Percentiles rank a stretch among this genome's conserved stretches.
These are phyloP conservation scores for Saccharomycopsis babjevae DNA, from an alignment of 805 yeast species.

Conservation along the genomic window DNA sequence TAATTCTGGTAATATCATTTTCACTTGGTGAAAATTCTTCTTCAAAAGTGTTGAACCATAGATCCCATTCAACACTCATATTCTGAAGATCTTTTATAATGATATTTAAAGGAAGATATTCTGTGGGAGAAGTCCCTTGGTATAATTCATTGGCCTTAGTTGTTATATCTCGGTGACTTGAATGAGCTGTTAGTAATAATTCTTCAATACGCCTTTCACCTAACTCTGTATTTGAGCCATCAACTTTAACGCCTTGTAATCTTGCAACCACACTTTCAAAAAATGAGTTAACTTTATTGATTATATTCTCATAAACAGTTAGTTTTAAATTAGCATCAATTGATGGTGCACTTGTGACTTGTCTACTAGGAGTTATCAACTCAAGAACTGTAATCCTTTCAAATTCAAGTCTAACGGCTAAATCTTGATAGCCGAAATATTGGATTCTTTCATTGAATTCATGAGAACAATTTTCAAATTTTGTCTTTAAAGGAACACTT, in stretches of 20 bases:
- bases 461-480: constrained; percentile 62
- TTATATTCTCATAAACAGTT: constrained; percentile 46
- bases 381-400: constrained; percentile 68
- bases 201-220: constrained; percentile 53
- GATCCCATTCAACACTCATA: constrained; percentile 79
- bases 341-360: constrained; percentile 61
- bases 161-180: constrained; percentile 40
- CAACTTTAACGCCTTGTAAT: constrained; percentile 59
- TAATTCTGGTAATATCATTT: constrained; percentile 81
- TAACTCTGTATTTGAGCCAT: constrained; percentile 61
- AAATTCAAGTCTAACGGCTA: constrained; percentile 72
- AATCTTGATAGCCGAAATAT: constrained; percentile 72
- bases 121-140: constrained; percentile 45
- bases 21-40: constrained; percentile 76
- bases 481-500: constrained; percentile 46
- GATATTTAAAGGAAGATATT: constrained; percentile 60
- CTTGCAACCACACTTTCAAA: constrained; percentile 66
- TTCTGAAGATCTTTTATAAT: constrained; percentile 67
- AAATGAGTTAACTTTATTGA: constrained; percentile 44
- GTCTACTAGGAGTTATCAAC: constrained; percentile 65
- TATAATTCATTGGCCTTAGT: constrained; percentile 43
- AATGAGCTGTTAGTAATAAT: constrained; percentile 40
- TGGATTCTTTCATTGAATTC: constrained; percentile 75
- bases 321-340: constrained; percentile 59
- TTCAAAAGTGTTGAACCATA: constrained; percentile 73